These are phyloP conservation scores for Cadophora gregata DNA, from an alignment of 2,329 filamentous ascomycete species.

Conservation along the genomic window DNA sequence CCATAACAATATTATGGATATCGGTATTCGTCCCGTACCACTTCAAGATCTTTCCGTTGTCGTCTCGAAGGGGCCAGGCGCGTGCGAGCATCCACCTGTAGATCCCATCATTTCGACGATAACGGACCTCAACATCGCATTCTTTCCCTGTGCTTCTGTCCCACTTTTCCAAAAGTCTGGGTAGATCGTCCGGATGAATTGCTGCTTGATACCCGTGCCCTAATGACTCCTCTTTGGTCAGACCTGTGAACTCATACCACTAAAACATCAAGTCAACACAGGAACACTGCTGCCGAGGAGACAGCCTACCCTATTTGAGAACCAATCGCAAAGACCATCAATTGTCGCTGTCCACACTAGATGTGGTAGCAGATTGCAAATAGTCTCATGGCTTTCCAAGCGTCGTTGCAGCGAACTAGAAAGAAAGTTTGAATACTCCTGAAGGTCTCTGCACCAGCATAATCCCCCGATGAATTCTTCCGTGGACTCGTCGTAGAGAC, in stretches of 20 bases:
- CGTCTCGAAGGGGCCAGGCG: slow-evolving; percentile 29
- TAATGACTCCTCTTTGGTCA: slow-evolving; percentile 29
- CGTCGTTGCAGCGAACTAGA: slow-evolving; percentile 23
- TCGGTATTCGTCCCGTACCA: slow-evolving; percentile 40
- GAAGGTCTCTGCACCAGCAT: slow-evolving; percentile 36
- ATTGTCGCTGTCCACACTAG: slow-evolving; percentile 34
- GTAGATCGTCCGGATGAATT: slow-evolving; percentile 34
- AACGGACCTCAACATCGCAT: slow-evolving; percentile 34
- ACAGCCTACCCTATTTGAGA: slow-evolving; percentile 32
- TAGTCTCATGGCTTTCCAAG: slow-evolving; percentile 35
- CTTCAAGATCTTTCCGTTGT: slow-evolving; percentile 31
- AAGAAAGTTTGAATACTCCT: slow-evolving; percentile 32
- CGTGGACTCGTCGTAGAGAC: slow-evolving; percentile 38
- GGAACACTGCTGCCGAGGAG: too few species aligned
- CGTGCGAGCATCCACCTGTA: slow-evolving; percentile 40
- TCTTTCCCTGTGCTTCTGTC: slow-evolving; percentile 16
- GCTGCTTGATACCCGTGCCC: slow-evolving; percentile 24
- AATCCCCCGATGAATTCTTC: slow-evolving; percentile 36
- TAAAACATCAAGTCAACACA: slow-evolving; percentile 15
- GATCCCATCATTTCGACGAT: slow-evolving; percentile 35
- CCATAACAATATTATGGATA: slow-evolving; percentile 37
- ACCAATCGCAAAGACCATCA: slow-evolving; percentile 35
- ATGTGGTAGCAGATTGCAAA: slow-evolving; percentile 38
- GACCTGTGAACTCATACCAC: slow-evolving; percentile 40
- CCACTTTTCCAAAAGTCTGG: slow-evolving; percentile 26